Conservation (phyloP, 768 basidiomycete species). For the Scleroderma bovista region DNA sequence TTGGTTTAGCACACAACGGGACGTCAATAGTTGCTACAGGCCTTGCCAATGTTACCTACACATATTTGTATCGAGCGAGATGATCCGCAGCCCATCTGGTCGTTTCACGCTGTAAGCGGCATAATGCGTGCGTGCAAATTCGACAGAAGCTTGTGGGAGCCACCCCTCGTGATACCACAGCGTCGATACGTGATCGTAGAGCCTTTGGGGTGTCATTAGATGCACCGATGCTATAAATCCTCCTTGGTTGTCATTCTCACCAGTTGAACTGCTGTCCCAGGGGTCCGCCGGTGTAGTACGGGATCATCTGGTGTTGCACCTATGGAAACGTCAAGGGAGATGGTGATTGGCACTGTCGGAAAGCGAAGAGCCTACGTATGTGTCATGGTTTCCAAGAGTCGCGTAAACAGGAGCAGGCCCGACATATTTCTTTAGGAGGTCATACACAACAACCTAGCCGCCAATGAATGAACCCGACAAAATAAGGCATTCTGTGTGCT, state of each 20-base stretch:
- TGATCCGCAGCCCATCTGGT: conserved; percentile 40
- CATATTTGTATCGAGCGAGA: conserved; percentile 47
- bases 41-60: conserved; percentile 27
- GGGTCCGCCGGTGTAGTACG: conserved; percentile 32
- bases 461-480: background rate
- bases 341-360: background rate
- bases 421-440: conserved; percentile 52
- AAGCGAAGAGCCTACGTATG: conserved; percentile 38
- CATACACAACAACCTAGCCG: conserved; percentile 50
- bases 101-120: conserved; percentile 42
- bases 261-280: conserved; percentile 37
- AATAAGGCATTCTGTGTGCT: background rate
- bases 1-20: background rate
- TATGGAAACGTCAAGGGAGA: background rate
- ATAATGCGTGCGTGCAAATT: conserved; percentile 42
- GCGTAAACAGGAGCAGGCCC: conserved; percentile 64
- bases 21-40: background rate
- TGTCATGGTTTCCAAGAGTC: conserved; percentile 71
- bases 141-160: conserved; percentile 34
- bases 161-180: conserved; percentile 45
- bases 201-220: conserved; percentile 25
- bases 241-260: conserved; percentile 12
- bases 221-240: no score
- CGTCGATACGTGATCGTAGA: conserved; percentile 43
- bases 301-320: conserved; percentile 31